phyloP scores from a whole-genome alignment of 108 stramenopile genomes.

The Cyclotella choctawhatcheeana region DNA sequence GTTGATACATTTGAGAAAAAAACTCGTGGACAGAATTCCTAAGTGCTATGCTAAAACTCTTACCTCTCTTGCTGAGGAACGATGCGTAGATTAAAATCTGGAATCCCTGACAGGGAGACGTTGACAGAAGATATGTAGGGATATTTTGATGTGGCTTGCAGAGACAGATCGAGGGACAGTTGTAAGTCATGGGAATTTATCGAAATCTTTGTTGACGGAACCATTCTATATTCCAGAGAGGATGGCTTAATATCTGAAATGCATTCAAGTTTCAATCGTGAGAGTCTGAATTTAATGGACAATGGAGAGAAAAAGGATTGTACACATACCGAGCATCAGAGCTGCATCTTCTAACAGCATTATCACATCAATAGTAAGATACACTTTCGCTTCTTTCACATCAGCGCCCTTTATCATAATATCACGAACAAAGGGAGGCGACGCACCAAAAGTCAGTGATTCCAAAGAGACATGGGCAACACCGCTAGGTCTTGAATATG shows the following conservation, averaged over 20 bases:
- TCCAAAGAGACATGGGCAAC: constrained; percentile 50
- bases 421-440: constrained; percentile 36
- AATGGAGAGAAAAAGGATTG: neutral
- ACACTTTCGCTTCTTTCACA: constrained; percentile 11
- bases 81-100: constrained; percentile 42
- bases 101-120: constrained; percentile 38
- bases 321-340: constrained; percentile 42
- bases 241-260: constrained; percentile 41
- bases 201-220: constrained; percentile 46
- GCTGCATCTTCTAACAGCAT: constrained; percentile 41
- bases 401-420: constrained; percentile 34
- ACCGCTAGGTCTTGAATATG: constrained; percentile 37
- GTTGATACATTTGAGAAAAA: neutral
- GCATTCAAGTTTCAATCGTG: neutral
- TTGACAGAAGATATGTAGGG: constrained; percentile 50
- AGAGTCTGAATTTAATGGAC: neutral
- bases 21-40: neutral
- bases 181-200: constrained; percentile 45
- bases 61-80: constrained; percentile 47
- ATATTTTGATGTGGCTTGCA: constrained; percentile 36
- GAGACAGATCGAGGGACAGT: constrained; percentile 24
- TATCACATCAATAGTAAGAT: constrained; percentile 25
- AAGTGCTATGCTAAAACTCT: neutral
- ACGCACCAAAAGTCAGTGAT: constrained; percentile 46
- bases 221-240: constrained; percentile 47